Conservation (phyloP, 2,329 filamentous ascomycete species). For the Ascochyta rabiei region DNA sequence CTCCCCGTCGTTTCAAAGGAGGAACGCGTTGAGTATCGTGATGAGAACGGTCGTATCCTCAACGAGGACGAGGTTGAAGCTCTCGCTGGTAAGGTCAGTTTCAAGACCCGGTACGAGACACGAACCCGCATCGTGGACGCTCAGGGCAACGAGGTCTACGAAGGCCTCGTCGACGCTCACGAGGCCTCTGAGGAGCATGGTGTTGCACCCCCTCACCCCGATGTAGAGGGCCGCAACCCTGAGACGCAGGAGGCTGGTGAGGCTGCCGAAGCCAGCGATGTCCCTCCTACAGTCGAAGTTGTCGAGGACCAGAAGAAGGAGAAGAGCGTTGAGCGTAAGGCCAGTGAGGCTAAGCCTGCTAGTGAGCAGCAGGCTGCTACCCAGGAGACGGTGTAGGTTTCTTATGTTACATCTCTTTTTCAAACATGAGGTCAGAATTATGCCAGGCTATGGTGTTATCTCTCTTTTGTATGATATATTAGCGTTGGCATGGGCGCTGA, state of each 20-base stretch:
- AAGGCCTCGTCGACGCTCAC: slow-evolving; percentile 48
- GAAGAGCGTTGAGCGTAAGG: slow-evolving; percentile 47
- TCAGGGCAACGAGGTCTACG: slow-evolving; percentile 75
- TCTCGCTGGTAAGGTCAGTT: slow-evolving; percentile 90
- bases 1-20: slow-evolving; percentile 61
- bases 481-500: slow-evolving; percentile 13
- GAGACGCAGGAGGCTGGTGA: slow-evolving; percentile 57
- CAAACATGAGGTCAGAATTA: slow-evolving; percentile 2
- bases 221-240: slow-evolving; percentile 63
- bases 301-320: slow-evolving; percentile 54
- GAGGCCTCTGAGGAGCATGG: slow-evolving; percentile 39
- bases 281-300: slow-evolving; percentile 49
- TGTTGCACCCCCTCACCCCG: slow-evolving; percentile 61
- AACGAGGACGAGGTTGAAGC: slow-evolving; percentile 81
- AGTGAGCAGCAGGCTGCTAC: slow-evolving; percentile 49
- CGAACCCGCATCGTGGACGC: slow-evolving; percentile 82
- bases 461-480: slow-evolving; percentile 20
- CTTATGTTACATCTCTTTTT: background rate
- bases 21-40: slow-evolving; percentile 90
- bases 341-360: slow-evolving; percentile 46
- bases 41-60: slow-evolving; percentile 89
- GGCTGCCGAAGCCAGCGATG: slow-evolving; percentile 46
- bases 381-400: slow-evolving; percentile 25
- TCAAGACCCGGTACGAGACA: slow-evolving; percentile 96
- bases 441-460: background rate